phyloP scores from a whole-genome alignment of 768 basidiomycete genomes.

The Mycena chlorophos region DNA sequence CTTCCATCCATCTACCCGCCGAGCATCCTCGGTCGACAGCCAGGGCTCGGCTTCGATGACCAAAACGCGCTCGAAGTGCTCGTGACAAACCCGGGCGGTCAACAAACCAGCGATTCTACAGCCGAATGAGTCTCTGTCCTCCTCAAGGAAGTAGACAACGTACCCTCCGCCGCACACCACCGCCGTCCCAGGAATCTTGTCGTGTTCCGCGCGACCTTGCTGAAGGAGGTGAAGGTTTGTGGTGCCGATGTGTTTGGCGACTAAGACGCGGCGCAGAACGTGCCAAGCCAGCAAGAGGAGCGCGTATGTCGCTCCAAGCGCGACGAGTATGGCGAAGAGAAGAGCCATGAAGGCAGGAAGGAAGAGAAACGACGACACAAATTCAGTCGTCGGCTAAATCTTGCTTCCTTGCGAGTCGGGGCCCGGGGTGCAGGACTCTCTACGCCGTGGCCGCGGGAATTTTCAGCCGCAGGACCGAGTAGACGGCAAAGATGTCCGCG shows the following conservation, averaged over 20 bases:
- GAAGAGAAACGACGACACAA: too few species aligned
- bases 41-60: slow-evolving; percentile 35
- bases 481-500: too few species aligned
- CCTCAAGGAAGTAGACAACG: neutral
- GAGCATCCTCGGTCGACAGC: slow-evolving; percentile 22
- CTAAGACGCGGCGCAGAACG: neutral
- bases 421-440: too few species aligned
- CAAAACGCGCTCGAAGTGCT: slow-evolving; percentile 33
- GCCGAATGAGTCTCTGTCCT: neutral
- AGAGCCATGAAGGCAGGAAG: too few species aligned
- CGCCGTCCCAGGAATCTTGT: slow-evolving; percentile 12
- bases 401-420: too few species aligned
- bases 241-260: neutral
- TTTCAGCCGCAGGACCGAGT: too few species aligned
- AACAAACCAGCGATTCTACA: slow-evolving; percentile 33
- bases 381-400: too few species aligned
- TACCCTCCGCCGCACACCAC: slow-evolving; percentile 20
- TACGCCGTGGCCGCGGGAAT: too few species aligned
- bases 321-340: too few species aligned
- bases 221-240: neutral
- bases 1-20: slow-evolving; percentile 17
- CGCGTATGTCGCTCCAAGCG: too few species aligned
- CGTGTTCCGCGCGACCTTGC: neutral
- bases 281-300: neutral
- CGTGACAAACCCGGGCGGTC: slow-evolving; percentile 31